phyloP scores from a whole-genome alignment of 441 rosid species.

The Brassica balearica region DNA sequence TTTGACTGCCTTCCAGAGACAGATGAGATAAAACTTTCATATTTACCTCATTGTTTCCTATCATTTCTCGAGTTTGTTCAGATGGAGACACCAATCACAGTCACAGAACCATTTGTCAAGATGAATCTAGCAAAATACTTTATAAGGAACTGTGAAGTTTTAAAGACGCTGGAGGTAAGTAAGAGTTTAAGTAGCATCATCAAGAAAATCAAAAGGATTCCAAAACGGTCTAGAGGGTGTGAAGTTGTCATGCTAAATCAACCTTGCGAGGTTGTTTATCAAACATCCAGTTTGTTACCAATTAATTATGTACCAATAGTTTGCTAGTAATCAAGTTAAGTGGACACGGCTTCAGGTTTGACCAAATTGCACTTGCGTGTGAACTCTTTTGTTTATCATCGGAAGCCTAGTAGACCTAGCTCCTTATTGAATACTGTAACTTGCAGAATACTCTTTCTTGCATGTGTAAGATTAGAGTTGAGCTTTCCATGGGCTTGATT shows the following conservation, averaged over 20 bases:
- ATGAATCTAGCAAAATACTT: conserved; percentile 7
- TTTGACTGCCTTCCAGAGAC: background rate
- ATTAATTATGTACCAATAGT: too few species aligned
- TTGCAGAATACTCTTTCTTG: conserved; percentile 1
- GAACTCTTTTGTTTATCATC: background rate
- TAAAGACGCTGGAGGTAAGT: conserved; percentile 1
- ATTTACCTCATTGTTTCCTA: conserved; percentile 17
- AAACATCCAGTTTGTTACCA: background rate
- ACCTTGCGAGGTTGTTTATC: background rate
- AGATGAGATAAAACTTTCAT: background rate
- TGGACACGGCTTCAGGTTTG: background rate
- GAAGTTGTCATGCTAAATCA: background rate
- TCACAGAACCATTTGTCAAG: too few species aligned
- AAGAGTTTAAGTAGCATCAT: background rate
- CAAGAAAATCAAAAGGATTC: background rate
- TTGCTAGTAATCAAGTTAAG: background rate
- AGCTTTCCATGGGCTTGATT: background rate
- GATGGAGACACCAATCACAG: background rate
- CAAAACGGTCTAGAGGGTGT: background rate
- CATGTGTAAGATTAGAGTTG: background rate
- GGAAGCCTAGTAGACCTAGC: background rate
- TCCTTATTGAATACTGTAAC: background rate
- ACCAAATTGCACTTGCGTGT: background rate
- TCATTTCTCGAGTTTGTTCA: conserved; percentile 16
- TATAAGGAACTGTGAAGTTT: background rate